A percentile compares a stretch with the other conserved stretches of the same genome.
Evolutionary conservation across 176 grass and related monocot species (phyloP).

Genomic region (Coix lacrymajobi): DNA sequence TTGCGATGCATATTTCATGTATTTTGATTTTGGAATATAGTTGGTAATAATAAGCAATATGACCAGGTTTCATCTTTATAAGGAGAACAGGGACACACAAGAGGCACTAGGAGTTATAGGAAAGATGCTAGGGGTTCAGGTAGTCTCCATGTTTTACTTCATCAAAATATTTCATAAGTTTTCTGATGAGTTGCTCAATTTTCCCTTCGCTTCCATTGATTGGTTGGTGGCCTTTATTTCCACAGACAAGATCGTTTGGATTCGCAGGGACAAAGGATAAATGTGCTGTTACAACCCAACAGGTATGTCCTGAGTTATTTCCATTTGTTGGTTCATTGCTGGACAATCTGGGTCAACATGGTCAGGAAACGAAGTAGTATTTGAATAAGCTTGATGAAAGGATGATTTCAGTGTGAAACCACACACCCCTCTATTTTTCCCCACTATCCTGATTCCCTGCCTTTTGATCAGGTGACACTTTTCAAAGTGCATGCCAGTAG

Average conservation of each 20-base stretch:
- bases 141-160: constrained; percentile 9
- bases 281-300: constrained; percentile 81
- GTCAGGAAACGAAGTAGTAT: background rate
- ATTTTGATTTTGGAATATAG: background rate
- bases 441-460: constrained; percentile 8
- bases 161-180: background rate
- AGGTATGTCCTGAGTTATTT: constrained; percentile 31
- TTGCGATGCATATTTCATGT: background rate
- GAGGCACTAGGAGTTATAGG: constrained; percentile 86
- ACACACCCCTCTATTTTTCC: background rate
- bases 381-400: background rate
- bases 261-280: constrained; percentile 98
- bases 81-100: constrained; percentile 94
- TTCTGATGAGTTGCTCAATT: constrained; percentile 1
- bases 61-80: constrained; percentile 85
- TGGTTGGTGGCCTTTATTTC: constrained; percentile 30
- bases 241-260: constrained; percentile 75
- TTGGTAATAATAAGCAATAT: background rate
- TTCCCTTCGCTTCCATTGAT: constrained; percentile 4
- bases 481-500: constrained; percentile 81
- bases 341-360: background rate
- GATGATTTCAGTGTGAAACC: background rate
- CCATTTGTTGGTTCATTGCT: background rate
- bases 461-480: constrained; percentile 68
- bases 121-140: constrained; percentile 84